These are phyloP conservation scores for Moesziomyces antarcticus DNA, from an alignment of 1,284 basidiomycete genomes.

Conservation along the genomic window DNA sequence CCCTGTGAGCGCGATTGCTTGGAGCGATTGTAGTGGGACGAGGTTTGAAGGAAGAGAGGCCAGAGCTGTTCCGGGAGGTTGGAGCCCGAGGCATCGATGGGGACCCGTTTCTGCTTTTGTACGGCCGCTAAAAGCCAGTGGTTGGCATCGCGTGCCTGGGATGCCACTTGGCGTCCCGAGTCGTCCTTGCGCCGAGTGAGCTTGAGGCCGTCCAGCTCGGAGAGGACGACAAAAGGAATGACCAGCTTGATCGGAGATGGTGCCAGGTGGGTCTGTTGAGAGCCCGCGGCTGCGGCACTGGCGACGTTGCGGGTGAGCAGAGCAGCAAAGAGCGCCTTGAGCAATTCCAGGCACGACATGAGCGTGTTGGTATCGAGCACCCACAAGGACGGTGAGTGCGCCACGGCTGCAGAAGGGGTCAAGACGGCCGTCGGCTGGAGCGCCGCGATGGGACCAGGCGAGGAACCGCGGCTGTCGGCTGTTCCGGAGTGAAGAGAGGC, in stretches of 20 bases:
- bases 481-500: not conserved
- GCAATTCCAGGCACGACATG: conserved; percentile 39
- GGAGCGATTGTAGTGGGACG: conserved; percentile 19
- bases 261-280: conserved; percentile 2
- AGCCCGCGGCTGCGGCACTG: conserved; percentile 8
- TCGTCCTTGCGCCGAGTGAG: conserved; percentile 26
- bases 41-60: conserved; percentile 35
- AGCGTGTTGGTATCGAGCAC: conserved; percentile 52
- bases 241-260: conserved; percentile 44
- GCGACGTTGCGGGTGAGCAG: conserved; percentile 39
- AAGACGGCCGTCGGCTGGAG: conserved; percentile 12
- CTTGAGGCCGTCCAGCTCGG: conserved; percentile 48
- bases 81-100: conserved; percentile 22
- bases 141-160: conserved; percentile 42
- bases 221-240: conserved; percentile 37
- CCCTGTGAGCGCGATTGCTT: not conserved
- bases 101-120: conserved; percentile 43
- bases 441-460: conserved; percentile 9
- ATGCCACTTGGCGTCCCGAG: conserved; percentile 26
- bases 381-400: conserved; percentile 31
- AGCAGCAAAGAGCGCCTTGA: conserved; percentile 46
- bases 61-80: conserved; percentile 24
- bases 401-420: not conserved
- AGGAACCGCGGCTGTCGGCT: conserved; percentile 6
- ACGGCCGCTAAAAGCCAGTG: conserved; percentile 45